Evolutionary conservation across 1,139 yeast species (phyloP), one percentile per base, ranked within the genome.

Genomic region (Blastobotrys elegans): DNA sequence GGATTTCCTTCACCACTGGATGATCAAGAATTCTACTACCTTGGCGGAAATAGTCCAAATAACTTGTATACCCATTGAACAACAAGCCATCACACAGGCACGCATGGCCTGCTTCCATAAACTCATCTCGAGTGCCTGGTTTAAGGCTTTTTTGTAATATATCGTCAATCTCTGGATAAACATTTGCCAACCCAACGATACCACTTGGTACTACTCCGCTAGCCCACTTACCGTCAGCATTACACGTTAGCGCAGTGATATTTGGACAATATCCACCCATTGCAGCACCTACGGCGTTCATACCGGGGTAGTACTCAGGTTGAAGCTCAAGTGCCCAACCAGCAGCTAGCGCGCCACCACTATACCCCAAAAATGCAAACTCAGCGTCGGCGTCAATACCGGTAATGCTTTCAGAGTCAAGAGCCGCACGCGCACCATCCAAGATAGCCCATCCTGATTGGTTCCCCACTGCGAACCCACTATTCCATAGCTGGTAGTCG

Each of bases 271-370:
- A 44, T 29, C 51, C 46, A 26, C 53, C 50, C 17, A 47, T 42
- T 6, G 48, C 50, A 31, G 39, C 43, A 17, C 52, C 50, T 18
- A 33, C 40, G 16, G 41, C 35, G 18, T 36, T 32, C 26, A 49
- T 35, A 13, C 63, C 66, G 2, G 67, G 67, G 11, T 65, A 65
- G 40, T 64, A 64, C 16, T 50, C 22, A 2, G 46, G 48, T 39
- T 57, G 60, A 22, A 62, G 47, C 49, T 62, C 63, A 7, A 62
- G 58, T 4, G 67, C 67, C 63, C 63, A 59, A 27, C 61, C 66
- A 11, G 64, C 38, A 6, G 66, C 64, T n/a, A 55, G 42, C 4
- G 62, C 57, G 20, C 64, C 67, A 3, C 64, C 65, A 17, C 64
- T 60, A 54, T 61, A 64, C 7, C 68, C 68, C 60, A 53, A 53